Base-by-base conservation (phyloP, 257 asterid species). In the Solanum bukasovii region DNA sequence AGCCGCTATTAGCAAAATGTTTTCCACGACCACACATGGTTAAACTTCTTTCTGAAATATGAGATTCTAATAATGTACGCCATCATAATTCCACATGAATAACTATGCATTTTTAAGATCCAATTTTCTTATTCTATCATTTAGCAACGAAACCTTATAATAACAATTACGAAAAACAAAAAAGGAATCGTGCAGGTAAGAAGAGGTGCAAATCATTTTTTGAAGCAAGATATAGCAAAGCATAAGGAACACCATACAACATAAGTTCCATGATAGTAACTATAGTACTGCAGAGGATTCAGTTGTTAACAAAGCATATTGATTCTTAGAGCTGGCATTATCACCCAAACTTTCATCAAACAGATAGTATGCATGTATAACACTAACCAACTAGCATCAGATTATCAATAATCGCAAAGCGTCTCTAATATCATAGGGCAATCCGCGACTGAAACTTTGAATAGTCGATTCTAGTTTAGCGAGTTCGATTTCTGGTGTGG, bases 1-100 rank as follows among this genome's bases (percentile, higher is more conserved):
- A 87, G 44, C 94, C 95, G 5, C 91, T 94, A 46, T 63, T 93
- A 70, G 95, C 96, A 6, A 93, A 87, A 87, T 92, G 93, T 84
- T 89, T 90, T 89, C 93, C 91, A 4, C 92, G 92, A 23, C 86
- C 87, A 40, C 46, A 67, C 52, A 88, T 88, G 82, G n/a, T 83
- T 34, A 88, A 74, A 29, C 89, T 88, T 86, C 83, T 92, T 31
- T 90, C 90, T 10, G 88, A 91, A 70, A 75, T 90, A 35, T 89
- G 84, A 46, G 68, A 46, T 9, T 46, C 86, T 49, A 20, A 29
- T 46, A 82, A 9, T 49, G 70, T 82, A 82, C 5, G 11, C 20
- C 42, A 49, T 82, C 34, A 65, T 65, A 49, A 38, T 49, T 49
- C 70, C 27, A 49, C 70, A 82, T 29, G 70, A 82, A 82, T 82